Base-by-base conservation (phyloP, 306 rosid genomes). In the Cotoneaster glaucophyllus region DNA sequence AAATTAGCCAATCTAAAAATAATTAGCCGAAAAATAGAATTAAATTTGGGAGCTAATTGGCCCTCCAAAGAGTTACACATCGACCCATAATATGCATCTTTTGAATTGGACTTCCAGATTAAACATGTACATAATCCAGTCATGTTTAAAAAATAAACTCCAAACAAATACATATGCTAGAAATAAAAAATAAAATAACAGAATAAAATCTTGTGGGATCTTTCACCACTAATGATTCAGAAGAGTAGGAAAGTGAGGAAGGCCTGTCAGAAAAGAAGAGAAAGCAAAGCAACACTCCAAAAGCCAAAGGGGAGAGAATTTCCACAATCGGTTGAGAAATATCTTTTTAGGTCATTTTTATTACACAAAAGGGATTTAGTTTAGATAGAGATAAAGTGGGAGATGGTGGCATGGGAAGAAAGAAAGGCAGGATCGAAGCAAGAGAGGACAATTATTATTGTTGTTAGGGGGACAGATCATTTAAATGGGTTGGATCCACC, bases 401-500 rank as follows among this genome's bases (percentile, higher is more conserved):
- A 71, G 80, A 39, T 74, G 82, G 82, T 71, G 83, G 78, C 78
- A 78, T 76, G 86, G 69, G 73, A 77, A 37, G 41, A 37, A 37
- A 68, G 79, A 65, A 82, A 77, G 81, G 75, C 61, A 64, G 82
- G 73, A 54, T 59, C 69, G 77, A 77, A 80, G 88, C 74, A 48
- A 75, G 67, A 87, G 79, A 82, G 44, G 81, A 80, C 87, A 88
- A 88, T 88, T 71, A 85, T 87, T 83, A 73, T 75, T 82, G 73
- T 62, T 66, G 52, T 85, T 79, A 73, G 85, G 82, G 76, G 82
- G 76, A 79, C 83, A 88, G 81, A 64, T 48, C 54, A 48, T 67
- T 82, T 80, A 61, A 75, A 88, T 87, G 87, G 87, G 86, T 82
- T 87, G 90, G 90, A 80, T 85, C 93, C 93, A 88, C 90, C 88